Evolutionary conservation across 345 rosid genomes (phyloP).

Genomic region (Fremontodendron californicum): DNA sequence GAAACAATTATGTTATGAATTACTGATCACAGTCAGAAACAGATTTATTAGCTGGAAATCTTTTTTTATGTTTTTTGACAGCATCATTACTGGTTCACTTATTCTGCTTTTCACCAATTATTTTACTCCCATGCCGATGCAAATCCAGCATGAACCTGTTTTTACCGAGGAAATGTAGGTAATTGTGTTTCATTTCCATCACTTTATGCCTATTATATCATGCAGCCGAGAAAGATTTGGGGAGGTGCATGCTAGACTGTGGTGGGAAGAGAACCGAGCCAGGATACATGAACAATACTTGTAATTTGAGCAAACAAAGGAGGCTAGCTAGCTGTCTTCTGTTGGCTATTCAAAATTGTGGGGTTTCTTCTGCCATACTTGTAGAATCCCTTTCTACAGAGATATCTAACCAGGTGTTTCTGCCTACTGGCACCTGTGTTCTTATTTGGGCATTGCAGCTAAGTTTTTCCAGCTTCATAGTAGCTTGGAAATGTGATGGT

Average conservation of each 20-base stretch:
- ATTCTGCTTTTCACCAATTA: constrained; percentile 18
- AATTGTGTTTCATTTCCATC: not conserved
- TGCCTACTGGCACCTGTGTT: not conserved
- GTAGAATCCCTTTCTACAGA: constrained; percentile 12
- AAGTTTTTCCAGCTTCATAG: constrained; percentile 2
- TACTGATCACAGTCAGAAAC: constrained; percentile 14
- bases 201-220: not conserved
- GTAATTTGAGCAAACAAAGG: constrained; percentile 29
- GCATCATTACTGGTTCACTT: constrained; percentile 16
- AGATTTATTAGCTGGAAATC: constrained; percentile 4
- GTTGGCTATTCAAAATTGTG: not conserved
- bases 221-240: constrained; percentile 94
- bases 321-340: not conserved
- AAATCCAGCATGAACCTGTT: constrained; percentile 5
- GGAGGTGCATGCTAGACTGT: constrained; percentile 90
- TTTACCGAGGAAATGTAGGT: not conserved
- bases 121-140: not conserved
- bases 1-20: constrained; percentile 19
- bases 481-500: constrained; percentile 4
- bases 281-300: constrained; percentile 92
- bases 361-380: constrained; percentile 15
- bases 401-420: constrained; percentile 9
- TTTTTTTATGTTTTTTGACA: constrained; percentile 2
- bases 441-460: not conserved
- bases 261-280: constrained; percentile 99